Evolutionary conservation across 2,329 filamentous ascomycete species (phyloP).

Genomic region (Xylaria hypoxylon): DNA sequence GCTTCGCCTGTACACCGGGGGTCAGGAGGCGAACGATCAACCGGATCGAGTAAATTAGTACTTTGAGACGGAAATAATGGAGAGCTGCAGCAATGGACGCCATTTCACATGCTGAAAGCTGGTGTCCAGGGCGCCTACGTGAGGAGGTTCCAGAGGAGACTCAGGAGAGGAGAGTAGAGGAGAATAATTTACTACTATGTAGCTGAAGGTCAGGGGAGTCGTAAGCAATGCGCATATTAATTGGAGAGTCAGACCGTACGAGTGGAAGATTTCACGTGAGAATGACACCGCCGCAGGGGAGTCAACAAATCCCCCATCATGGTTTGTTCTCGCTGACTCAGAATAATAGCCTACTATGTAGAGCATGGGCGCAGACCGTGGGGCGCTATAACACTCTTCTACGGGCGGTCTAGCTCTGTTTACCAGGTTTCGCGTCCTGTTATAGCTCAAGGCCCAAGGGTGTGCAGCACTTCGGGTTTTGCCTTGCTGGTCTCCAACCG

Average conservation of each 20-base stretch:
- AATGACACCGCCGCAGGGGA: not conserved
- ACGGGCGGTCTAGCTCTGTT: not conserved
- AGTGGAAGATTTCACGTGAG: not conserved
- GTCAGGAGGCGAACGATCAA: slow-evolving; percentile 23
- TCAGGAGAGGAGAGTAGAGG: not conserved
- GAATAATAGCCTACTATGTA: not conserved
- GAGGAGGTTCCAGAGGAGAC: not conserved
- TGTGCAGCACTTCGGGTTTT: not conserved
- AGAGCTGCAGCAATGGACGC: slow-evolving; percentile 9
- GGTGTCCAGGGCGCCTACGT: not conserved
- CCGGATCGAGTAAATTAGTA: slow-evolving; percentile 21
- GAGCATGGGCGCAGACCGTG: too few relatives aligned
- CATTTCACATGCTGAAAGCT: slow-evolving; percentile 20
- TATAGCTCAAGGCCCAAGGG: too few relatives aligned
- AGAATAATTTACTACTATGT: not conserved
- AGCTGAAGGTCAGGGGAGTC: slow-evolving; percentile 24
- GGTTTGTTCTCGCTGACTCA: slow-evolving; percentile 1
- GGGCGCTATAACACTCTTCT: not conserved
- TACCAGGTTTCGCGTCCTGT: too few relatives aligned
- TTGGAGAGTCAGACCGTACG: not conserved
- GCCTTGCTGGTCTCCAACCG: not conserved
- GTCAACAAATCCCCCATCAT: not conserved
- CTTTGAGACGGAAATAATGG: slow-evolving; percentile 24
- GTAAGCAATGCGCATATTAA: not conserved
- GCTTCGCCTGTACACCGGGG: slow-evolving; percentile 21